phyloP scores from a whole-genome alignment of 345 rosid species.

The Acer negundo region DNA sequence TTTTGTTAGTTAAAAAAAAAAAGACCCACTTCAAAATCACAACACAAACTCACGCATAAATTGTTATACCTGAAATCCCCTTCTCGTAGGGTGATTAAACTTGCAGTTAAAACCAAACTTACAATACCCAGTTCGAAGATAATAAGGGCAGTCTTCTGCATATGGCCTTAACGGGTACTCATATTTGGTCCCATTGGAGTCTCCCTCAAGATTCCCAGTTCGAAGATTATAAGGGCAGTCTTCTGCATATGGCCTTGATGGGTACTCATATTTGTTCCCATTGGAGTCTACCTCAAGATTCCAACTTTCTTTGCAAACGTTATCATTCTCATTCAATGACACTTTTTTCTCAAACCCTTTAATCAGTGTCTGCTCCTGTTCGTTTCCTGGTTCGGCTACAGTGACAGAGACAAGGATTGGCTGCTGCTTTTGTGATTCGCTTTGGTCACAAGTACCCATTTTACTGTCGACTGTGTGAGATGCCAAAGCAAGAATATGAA shows the following conservation, averaged over 20 bases:
- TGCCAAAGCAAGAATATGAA: not conserved
- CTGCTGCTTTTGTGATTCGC: not conserved
- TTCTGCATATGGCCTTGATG: slow-evolving; percentile 23
- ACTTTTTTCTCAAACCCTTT: slow-evolving; percentile 7
- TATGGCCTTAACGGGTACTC: slow-evolving; percentile 28
- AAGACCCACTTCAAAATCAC: not conserved
- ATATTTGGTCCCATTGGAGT: not conserved
- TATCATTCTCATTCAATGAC: not conserved
- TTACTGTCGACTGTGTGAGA: not conserved
- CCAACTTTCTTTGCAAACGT: not conserved
- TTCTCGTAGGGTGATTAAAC: slow-evolving; percentile 32
- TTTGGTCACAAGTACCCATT: not conserved
- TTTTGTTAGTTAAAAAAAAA: not conserved
- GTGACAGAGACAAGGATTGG: not conserved
- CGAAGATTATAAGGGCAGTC: slow-evolving; percentile 24
- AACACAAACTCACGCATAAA: not conserved
- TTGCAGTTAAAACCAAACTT: slow-evolving; percentile 27
- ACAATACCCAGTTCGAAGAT: slow-evolving; percentile 23
- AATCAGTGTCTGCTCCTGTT: not conserved
- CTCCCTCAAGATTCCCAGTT: slow-evolving; percentile 21
- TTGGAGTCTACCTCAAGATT: slow-evolving; percentile 5
- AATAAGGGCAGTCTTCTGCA: slow-evolving; percentile 27
- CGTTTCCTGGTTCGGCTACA: slow-evolving; percentile 8
- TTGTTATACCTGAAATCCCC: slow-evolving; percentile 5
- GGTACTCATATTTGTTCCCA: slow-evolving; percentile 15